Evolutionary conservation across 306 rosid species (phyloP).

Genomic region (Begonia fuchsioides): DNA sequence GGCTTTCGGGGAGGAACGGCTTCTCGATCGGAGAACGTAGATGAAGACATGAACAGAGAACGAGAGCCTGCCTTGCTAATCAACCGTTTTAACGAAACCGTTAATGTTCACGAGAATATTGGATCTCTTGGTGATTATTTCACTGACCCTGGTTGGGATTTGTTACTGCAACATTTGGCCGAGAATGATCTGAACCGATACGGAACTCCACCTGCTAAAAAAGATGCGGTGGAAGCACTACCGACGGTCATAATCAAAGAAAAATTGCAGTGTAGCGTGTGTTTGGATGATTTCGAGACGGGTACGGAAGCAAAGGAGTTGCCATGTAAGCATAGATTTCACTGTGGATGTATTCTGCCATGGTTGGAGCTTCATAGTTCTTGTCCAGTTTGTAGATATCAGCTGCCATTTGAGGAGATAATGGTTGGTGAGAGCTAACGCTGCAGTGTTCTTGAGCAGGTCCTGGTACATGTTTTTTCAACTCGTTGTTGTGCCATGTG

Average conservation of each 20-base stretch:
- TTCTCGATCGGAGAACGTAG: constrained; percentile 35
- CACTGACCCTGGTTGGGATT: constrained; percentile 58
- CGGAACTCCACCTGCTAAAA: constrained; percentile 68
- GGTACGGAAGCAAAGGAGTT: constrained; percentile 60
- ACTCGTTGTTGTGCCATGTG: too few species aligned
- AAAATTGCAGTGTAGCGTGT: constrained; percentile 57
- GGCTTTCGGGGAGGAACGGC: constrained; percentile 57
- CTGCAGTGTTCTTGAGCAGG: too few species aligned
- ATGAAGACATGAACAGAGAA: constrained; percentile 28
- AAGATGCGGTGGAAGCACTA: constrained; percentile 56
- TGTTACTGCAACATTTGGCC: constrained; percentile 64
- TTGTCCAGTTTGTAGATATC: constrained; percentile 73
- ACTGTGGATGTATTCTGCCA: constrained; percentile 51
- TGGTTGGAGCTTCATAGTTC: constrained; percentile 86
- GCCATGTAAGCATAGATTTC: constrained; percentile 79
- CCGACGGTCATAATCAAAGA: constrained; percentile 34
- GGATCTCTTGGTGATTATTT: constrained; percentile 68
- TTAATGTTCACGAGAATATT: constrained; percentile 37
- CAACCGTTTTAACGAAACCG: constrained; percentile 48
- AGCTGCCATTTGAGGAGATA: constrained; percentile 42
- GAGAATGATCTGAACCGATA: constrained; percentile 70
- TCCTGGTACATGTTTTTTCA: too few species aligned
- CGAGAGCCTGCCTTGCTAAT: constrained; percentile 43
- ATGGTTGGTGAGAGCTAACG: too few species aligned
- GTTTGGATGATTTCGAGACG: constrained; percentile 61